Conservation (phyloP, 2,329 filamentous ascomycete genomes). For the Xylariaceae sp. region DNA sequence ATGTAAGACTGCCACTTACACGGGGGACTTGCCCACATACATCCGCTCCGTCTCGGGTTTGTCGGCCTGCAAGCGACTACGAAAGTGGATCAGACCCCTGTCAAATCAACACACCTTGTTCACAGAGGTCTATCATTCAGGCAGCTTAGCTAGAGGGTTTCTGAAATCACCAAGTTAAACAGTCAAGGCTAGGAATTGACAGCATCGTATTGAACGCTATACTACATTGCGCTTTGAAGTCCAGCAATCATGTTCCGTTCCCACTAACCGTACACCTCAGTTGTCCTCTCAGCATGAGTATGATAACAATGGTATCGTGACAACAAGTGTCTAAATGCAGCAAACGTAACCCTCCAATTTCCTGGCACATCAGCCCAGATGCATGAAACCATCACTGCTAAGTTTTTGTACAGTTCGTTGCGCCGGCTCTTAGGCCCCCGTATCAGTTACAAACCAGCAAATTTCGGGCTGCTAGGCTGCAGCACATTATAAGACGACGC, state of each 20-base stretch:
- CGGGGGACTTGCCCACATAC: conserved; percentile 1
- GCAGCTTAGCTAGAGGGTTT: background rate
- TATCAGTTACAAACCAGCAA: conserved; percentile 40
- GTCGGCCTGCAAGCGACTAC: too few relatives aligned
- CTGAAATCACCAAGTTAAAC: background rate
- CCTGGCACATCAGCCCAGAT: background rate
- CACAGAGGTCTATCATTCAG: too few relatives aligned
- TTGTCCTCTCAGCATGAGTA: background rate
- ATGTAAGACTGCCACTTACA: conserved; percentile 14
- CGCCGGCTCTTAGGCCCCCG: background rate
- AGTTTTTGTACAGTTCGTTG: conserved; percentile 22
- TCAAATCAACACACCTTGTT: conserved; percentile 5
- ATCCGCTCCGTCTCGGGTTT: too few relatives aligned
- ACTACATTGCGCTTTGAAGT: conserved; percentile 3
- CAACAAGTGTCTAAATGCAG: conserved; percentile 18
- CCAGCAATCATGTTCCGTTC: background rate
- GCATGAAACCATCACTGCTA: background rate
- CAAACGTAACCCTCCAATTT: conserved; percentile 1
- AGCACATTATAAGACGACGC: conserved; percentile 42
- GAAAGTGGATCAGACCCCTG: conserved; percentile 9
- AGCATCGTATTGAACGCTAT: conserved; percentile 6
- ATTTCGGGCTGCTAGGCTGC: conserved; percentile 43
- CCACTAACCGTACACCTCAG: conserved; percentile 8
- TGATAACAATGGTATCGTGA: conserved; percentile 18
- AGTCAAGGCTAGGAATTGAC: background rate